Evolutionary conservation across 2,329 filamentous ascomycete genomes (phyloP).

Genomic region (Nemania sp.): DNA sequence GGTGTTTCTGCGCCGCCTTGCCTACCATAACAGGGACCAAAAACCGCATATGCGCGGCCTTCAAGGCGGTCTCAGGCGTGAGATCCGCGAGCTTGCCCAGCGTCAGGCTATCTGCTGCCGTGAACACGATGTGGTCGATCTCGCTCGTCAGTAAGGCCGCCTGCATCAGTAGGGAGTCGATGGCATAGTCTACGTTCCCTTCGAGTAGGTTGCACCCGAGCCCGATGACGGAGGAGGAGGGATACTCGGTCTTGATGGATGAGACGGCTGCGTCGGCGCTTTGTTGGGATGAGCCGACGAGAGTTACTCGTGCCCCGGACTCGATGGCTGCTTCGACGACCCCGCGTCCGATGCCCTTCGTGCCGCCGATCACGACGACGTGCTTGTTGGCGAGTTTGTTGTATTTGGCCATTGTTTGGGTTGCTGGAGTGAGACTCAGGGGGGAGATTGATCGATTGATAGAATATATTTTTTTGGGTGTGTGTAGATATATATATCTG

Average conservation of each 20-base stretch:
- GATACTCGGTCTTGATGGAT: conserved; percentile 28
- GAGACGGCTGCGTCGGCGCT: conserved; percentile 30
- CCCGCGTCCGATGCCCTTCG: conserved; percentile 36
- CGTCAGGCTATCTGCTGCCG: conserved; percentile 38
- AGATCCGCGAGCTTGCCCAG: conserved; percentile 29
- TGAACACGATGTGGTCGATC: conserved; percentile 38
- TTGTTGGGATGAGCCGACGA: conserved; percentile 29
- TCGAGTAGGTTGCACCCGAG: conserved; percentile 32
- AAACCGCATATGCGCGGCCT: conserved; percentile 38
- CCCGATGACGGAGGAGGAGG: conserved; percentile 19
- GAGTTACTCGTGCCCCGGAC: conserved; percentile 32
- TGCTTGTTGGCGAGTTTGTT: conserved; percentile 40
- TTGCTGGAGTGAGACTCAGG: neutral
- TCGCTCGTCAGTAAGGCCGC: conserved; percentile 12
- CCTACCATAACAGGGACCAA: conserved; percentile 41
- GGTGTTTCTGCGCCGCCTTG: conserved; percentile 38
- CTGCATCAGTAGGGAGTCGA: conserved; percentile 30
- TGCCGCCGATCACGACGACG: conserved; percentile 38
- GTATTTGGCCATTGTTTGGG: conserved; percentile 34
- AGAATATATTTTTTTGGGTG: too few relatives aligned
- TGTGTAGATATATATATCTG: too few relatives aligned
- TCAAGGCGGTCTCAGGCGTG: conserved; percentile 32
- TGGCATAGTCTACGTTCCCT: conserved; percentile 30
- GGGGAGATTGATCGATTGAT: neutral
- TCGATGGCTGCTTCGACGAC: conserved; percentile 35